Percentiles rank a stretch among this genome's conserved stretches.
These are phyloP conservation scores for Arthrobotrys sinensis DNA, from an alignment of 2,329 filamentous ascomycete species.

Conservation along the genomic window DNA sequence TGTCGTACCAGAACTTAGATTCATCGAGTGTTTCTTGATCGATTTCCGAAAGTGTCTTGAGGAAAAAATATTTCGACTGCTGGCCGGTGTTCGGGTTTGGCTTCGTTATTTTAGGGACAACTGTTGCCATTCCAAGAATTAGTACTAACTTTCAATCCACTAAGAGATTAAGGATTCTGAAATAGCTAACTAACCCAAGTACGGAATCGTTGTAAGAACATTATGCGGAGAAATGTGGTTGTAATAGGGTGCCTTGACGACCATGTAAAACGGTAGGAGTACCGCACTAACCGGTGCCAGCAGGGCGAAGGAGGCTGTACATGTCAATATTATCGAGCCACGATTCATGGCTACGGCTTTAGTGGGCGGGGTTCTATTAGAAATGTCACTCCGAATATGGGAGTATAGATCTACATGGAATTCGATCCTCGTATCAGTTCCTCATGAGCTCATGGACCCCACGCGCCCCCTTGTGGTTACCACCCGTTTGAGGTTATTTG, in stretches of 20 bases:
- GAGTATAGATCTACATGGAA: background rate
- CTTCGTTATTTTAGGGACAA: constrained; percentile 25
- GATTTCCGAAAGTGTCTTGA: constrained; percentile 11
- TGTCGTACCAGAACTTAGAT: constrained; percentile 50
- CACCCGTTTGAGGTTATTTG: constrained; percentile 8
- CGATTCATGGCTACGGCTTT: background rate
- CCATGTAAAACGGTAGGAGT: constrained; percentile 32
- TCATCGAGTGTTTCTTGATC: constrained; percentile 1
- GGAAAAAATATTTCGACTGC: constrained; percentile 44
- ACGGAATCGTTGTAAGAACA: constrained; percentile 2
- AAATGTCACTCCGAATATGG: too few species aligned
- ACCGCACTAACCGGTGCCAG: background rate
- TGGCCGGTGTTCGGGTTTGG: constrained; percentile 1
- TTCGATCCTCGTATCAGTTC: background rate
- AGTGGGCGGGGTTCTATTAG: background rate
- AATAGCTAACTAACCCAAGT: constrained; percentile 18
- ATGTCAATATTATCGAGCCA: background rate
- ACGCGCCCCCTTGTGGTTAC: background rate
- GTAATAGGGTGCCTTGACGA: constrained; percentile 30
- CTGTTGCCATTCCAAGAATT: background rate
- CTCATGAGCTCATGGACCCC: background rate
- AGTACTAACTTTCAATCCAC: background rate
- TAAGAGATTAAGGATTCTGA: background rate
- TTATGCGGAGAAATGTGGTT: constrained; percentile 14
- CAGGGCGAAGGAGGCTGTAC: background rate